A percentile compares a stretch with the other conserved stretches of the same genome.
Conservation (phyloP, 306 rosid genomes). For the Prunus salicina region DNA sequence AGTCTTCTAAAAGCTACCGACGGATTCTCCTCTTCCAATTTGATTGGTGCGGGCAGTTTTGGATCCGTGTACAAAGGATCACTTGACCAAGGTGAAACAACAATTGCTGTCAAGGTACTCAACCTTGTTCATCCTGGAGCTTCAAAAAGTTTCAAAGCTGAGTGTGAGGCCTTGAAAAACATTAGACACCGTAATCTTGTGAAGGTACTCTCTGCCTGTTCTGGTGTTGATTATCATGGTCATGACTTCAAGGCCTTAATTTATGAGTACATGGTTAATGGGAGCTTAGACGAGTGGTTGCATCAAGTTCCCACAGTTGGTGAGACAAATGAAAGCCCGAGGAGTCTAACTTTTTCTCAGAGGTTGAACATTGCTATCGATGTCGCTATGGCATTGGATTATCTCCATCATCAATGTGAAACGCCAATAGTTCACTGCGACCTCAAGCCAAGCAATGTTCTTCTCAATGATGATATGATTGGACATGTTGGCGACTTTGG, state of each 20-base stretch:
- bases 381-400: conserved; percentile 34
- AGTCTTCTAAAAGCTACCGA: background rate
- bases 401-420: conserved; percentile 33
- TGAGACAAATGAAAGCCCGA: background rate
- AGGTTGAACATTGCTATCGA: conserved; percentile 31
- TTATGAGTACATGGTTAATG: conserved; percentile 36
- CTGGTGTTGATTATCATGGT: conserved; percentile 21
- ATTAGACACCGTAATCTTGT: conserved; percentile 44
- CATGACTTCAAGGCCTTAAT: conserved; percentile 38
- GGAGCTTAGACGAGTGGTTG: conserved; percentile 32
- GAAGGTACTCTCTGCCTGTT: conserved; percentile 36
- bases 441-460: conserved; percentile 34
- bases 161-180: conserved; percentile 31
- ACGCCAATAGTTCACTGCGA: conserved; percentile 34
- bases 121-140: conserved; percentile 39
- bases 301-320: background rate
- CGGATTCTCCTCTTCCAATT: conserved; percentile 23
- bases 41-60: conserved; percentile 34
- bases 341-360: conserved; percentile 21
- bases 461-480: conserved; percentile 30
- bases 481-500: conserved; percentile 43
- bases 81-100: conserved; percentile 10
- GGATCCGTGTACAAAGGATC: conserved; percentile 37
- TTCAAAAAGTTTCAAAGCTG: conserved; percentile 35
- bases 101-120: conserved; percentile 40